A percentile compares a stretch with the other conserved stretches of the same genome.
These are phyloP conservation scores for Murraya paniculata DNA, from an alignment of 345 rosid species.

Conservation along the genomic window DNA sequence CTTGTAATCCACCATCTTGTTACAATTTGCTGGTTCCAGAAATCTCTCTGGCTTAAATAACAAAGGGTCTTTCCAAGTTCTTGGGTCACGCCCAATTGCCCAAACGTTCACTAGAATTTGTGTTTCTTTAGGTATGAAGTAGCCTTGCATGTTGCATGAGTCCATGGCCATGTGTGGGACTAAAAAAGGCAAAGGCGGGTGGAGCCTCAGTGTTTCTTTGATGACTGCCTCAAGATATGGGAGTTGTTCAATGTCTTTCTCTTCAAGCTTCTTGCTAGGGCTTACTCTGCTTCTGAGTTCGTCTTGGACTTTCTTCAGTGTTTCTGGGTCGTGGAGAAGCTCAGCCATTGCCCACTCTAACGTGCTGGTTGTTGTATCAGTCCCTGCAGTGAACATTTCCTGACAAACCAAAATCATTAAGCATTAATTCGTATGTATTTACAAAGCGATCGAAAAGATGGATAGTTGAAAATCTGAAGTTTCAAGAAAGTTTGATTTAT, in stretches of 20 bases:
- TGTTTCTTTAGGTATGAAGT: constrained; percentile 63
- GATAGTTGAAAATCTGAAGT: too few species aligned
- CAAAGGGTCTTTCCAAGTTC: constrained; percentile 53
- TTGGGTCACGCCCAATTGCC: constrained; percentile 70
- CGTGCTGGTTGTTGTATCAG: constrained; percentile 84
- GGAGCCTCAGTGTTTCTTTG: constrained; percentile 73
- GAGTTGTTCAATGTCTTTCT: constrained; percentile 50
- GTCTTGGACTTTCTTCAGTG: constrained; percentile 43
- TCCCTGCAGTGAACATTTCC: constrained; percentile 90
- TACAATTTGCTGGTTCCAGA: constrained; percentile 23
- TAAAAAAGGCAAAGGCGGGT: constrained; percentile 74
- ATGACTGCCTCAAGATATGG: constrained; percentile 68
- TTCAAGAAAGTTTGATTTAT: too few species aligned
- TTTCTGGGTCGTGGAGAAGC: constrained; percentile 45
- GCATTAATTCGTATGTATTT: too few species aligned
- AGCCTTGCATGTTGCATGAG: constrained; percentile 52
- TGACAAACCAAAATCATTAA: neutral
- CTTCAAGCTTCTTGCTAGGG: constrained; percentile 41
- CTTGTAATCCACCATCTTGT: constrained; percentile 37
- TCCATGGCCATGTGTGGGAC: constrained; percentile 83
- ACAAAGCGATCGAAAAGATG: too few species aligned
- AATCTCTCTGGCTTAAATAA: constrained; percentile 70
- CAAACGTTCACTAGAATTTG: constrained; percentile 68
- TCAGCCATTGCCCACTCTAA: constrained; percentile 92
- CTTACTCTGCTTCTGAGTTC: constrained; percentile 46